A percentile compares a stretch with the other conserved stretches of the same genome.
These are phyloP conservation scores for Thielaviopsis ethacetica DNA, from an alignment of 2,329 filamentous ascomycete genomes.

Conservation along the genomic window DNA sequence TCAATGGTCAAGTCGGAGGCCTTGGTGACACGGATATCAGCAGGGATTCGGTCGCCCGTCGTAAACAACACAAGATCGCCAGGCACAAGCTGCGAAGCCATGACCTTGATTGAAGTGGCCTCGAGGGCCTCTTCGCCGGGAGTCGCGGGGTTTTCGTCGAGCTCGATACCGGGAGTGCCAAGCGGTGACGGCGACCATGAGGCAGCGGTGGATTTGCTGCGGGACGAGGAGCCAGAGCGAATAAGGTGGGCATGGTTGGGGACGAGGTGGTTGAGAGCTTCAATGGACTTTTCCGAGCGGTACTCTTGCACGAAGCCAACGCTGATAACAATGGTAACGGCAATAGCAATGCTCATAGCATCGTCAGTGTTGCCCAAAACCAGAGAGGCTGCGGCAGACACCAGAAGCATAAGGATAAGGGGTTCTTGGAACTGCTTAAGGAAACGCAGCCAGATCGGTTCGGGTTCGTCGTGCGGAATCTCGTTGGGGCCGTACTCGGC, in stretches of 20 bases:
- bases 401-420: constrained; percentile 78
- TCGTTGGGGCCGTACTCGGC: constrained; percentile 80
- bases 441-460: constrained; percentile 90
- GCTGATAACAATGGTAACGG: constrained; percentile 89
- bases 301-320: constrained; percentile 98
- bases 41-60: constrained; percentile 89
- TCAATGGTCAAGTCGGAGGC: constrained; percentile 85
- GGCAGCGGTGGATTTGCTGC: constrained; percentile 20
- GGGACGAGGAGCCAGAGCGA: constrained; percentile 29
- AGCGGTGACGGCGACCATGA: constrained; percentile 35
- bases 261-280: constrained; percentile 83
- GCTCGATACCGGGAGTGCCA: constrained; percentile 21
- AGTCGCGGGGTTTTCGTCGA: constrained; percentile 32
- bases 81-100: constrained; percentile 73
- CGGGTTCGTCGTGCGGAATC: constrained; percentile 81
- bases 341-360: constrained; percentile 85
- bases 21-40: constrained; percentile 85
- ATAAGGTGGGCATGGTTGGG: constrained; percentile 95
- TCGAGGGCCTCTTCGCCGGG: constrained; percentile 49
- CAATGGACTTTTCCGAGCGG: constrained; percentile 89
- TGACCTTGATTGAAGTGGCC: constrained; percentile 65
- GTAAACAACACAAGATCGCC: constrained; percentile 89
- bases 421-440: constrained; percentile 95
- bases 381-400: constrained; percentile 74
- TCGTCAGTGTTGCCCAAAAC: constrained; percentile 89